A percentile compares a stretch with the other conserved stretches of the same genome.
Conservation (phyloP, 202 grass and related monocot species). For the Carex sylvatica region DNA sequence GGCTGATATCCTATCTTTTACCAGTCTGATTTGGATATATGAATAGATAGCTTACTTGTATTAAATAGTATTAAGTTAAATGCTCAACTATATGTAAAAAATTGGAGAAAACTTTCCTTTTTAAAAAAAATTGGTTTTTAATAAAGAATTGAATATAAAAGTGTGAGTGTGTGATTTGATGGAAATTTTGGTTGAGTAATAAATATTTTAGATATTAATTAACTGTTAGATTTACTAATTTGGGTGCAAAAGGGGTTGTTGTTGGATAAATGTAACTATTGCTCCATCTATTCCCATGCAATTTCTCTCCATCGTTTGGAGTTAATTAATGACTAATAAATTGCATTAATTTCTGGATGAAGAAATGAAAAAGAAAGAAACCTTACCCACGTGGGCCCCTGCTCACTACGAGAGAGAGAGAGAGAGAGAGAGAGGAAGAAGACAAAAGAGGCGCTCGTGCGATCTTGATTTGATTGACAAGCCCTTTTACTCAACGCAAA, state of each 20-base stretch:
- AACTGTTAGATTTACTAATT: background rate
- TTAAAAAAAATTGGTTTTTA: background rate
- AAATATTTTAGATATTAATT: background rate
- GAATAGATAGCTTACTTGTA: background rate
- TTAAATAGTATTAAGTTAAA: background rate
- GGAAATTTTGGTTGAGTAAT: background rate
- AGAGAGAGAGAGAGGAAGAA: background rate
- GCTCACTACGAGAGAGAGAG: background rate
- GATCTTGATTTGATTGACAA: slow-evolving; percentile 24
- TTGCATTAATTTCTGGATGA: slow-evolving; percentile 7
- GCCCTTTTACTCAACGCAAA: background rate
- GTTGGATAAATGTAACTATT: background rate
- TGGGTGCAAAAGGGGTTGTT: background rate
- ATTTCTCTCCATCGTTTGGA: background rate
- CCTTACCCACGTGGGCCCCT: slow-evolving; percentile 4
- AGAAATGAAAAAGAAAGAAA: slow-evolving; percentile 25
- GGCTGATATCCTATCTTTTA: background rate
- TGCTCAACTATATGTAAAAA: background rate
- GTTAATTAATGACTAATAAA: background rate
- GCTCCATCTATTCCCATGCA: background rate
- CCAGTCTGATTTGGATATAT: background rate
- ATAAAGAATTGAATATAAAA: background rate
- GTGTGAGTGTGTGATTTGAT: background rate
- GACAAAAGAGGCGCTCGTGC: slow-evolving; percentile 33
- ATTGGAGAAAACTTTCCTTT: background rate